Evolutionary conservation across 2,329 filamentous ascomycete species (phyloP), one percentile per base, ranked within the genome.

Genomic region (Cytospora piceae): DNA sequence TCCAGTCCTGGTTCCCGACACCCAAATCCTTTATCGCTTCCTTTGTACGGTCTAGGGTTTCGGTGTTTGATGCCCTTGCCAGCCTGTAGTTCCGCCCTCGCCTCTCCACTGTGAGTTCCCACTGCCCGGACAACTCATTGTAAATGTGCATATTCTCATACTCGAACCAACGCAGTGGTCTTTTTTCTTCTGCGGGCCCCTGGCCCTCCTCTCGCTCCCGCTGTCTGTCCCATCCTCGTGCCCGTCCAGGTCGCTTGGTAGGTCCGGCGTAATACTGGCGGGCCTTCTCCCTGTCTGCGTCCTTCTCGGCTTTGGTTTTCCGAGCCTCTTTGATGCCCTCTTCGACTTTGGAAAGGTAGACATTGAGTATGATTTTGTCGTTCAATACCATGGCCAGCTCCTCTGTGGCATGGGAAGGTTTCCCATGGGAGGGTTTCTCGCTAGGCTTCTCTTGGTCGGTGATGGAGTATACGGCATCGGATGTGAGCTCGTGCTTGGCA

Each of bases 341-440:
- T 32, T 29, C 53, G 46, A 63, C 57, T 3, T 29, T 29, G 5
- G 32, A 31, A 4, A 63, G 61, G 31, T 51, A 63, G 31, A 55
- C 24, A n/a, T 27, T 24, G 39, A 63, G n/a, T 34, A 63, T 51
- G 15, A 34, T 57, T 20, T 49, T 63, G 29, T 63, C 61, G 31
- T 37, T 51, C 2, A 63, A 42, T 17, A 63, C 39, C 39, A 34
- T 42, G 22, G 17, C 32, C 27, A 63, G 61, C 29, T 57, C 42
- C 9, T 63, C 39, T 20, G 11, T 52, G 42, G 22, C 42, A 37
- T 20, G 51, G 31, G 27, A 15, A 29, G 9, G 9, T 14, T 7
- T 49, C 46, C 27, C 5, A 29, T 29, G 51, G 31, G 27, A 15
- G 39, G 9, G 9, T 14, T 7, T 24, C 46, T 22, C 4, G 46